phyloP scores from a whole-genome alignment of 179 eudicot species.

The Beta lomatogona region DNA sequence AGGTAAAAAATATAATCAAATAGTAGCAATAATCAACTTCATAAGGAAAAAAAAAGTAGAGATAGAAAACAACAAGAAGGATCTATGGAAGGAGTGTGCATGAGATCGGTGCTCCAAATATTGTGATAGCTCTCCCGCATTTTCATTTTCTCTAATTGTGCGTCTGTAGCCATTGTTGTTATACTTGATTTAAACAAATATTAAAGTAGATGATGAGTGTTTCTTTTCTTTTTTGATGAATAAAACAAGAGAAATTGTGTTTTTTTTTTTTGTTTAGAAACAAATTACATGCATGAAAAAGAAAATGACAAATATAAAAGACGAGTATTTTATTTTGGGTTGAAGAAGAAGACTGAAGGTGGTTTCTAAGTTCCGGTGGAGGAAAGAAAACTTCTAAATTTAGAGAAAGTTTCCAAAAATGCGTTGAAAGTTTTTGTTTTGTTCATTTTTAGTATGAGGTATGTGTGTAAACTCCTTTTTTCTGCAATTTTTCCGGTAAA shows the following conservation, averaged over 20 bases:
- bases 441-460: neutral
- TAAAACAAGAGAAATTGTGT: neutral
- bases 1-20: neutral
- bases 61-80: constrained; percentile 47
- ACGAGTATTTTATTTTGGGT: neutral
- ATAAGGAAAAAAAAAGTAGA: neutral
- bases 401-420: neutral
- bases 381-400: neutral
- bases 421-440: neutral
- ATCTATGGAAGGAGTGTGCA: constrained; percentile 44
- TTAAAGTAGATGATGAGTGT: neutral
- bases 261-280: neutral
- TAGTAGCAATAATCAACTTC: no score
- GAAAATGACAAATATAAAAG: neutral
- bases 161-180: constrained; percentile 21
- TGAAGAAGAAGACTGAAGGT: neutral
- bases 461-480: neutral
- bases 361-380: neutral
- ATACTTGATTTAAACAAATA: neutral
- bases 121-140: constrained; percentile 61
- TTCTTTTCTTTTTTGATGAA: neutral
- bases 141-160: constrained; percentile 53
- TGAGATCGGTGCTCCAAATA: constrained; percentile 66
- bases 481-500: neutral
- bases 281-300: neutral